Evolutionary conservation across 108 stramenopile species (phyloP).

Genomic region (Parmales sp.): DNA sequence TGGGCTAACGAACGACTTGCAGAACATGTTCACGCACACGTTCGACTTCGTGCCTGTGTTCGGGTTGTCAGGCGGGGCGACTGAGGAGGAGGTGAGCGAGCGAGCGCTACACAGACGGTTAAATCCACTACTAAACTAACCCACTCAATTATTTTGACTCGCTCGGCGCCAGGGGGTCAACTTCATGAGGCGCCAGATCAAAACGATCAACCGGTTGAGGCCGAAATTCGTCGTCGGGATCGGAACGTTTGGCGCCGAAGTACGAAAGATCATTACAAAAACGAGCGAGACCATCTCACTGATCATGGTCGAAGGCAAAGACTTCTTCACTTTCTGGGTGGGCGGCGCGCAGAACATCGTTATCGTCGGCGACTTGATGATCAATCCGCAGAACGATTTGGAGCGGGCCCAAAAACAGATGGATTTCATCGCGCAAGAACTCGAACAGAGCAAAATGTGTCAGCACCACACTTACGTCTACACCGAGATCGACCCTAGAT

Average conservation of each 20-base stretch:
- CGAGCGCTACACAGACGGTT: slow-evolving; percentile 38
- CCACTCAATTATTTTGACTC: slow-evolving; percentile 19
- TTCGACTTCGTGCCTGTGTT: no score
- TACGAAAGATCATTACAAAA: slow-evolving; percentile 57
- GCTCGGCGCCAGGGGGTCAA: slow-evolving; percentile 30
- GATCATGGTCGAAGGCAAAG: slow-evolving; percentile 49
- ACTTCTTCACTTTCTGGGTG: slow-evolving; percentile 58
- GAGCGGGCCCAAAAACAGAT: neutral
- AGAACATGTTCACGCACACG: no score
- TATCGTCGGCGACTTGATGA: slow-evolving; percentile 20
- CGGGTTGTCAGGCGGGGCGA: slow-evolving; percentile 10
- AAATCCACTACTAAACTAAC: slow-evolving; percentile 57
- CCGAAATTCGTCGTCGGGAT: slow-evolving; percentile 66
- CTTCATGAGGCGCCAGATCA: slow-evolving; percentile 54
- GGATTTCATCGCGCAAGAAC: neutral
- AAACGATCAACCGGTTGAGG: slow-evolving; percentile 53
- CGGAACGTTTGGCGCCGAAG: slow-evolving; percentile 34
- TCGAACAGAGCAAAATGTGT: slow-evolving; percentile 8
- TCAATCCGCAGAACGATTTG: neutral
- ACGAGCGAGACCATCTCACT: slow-evolving; percentile 69
- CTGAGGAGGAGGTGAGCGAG: slow-evolving; percentile 14
- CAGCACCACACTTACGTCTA: slow-evolving; percentile 6
- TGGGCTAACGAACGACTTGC: slow-evolving; percentile 65
- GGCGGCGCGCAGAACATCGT: slow-evolving; percentile 56
- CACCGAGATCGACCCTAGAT: neutral